Conservation (phyloP, 2,329 filamentous ascomycete genomes). For the Annulohypoxylon truncatum region DNA sequence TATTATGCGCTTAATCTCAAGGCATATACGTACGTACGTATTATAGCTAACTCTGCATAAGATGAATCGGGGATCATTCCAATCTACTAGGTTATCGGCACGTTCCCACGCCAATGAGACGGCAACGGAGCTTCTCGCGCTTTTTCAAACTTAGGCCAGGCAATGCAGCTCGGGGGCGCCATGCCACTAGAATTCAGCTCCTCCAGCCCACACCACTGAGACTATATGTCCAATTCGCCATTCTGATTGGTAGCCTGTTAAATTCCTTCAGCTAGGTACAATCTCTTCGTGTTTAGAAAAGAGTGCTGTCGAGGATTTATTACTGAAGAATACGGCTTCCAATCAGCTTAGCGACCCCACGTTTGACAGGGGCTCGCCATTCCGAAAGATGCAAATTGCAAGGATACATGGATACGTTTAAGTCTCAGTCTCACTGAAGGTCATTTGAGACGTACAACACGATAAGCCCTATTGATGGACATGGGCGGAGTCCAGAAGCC, state of each 20-base stretch:
- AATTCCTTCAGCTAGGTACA: constrained; percentile 40
- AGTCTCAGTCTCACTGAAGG: constrained; percentile 7
- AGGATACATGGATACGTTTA: not conserved
- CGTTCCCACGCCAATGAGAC: constrained; percentile 17
- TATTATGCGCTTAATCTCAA: constrained; percentile 11
- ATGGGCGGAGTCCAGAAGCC: constrained; percentile 4
- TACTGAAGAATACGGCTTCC: constrained; percentile 18
- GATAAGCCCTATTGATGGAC: constrained; percentile 6
- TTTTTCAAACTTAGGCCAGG: constrained; percentile 24
- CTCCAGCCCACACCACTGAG: constrained; percentile 36
- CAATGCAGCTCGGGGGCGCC: constrained; percentile 31
- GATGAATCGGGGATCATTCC: constrained; percentile 20
- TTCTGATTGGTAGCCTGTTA: constrained; percentile 39
- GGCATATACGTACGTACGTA: constrained; percentile 7
- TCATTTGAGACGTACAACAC: constrained; percentile 15
- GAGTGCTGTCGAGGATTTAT: constrained; percentile 22
- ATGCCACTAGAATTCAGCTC: constrained; percentile 36
- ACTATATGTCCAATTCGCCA: constrained; percentile 19
- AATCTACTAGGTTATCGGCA: constrained; percentile 14
- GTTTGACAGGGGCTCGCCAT: constrained; percentile 14
- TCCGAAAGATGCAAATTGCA: not conserved
- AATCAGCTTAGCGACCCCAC: constrained; percentile 26
- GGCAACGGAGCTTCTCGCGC: constrained; percentile 15
- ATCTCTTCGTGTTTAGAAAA: constrained; percentile 26
- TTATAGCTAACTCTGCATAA: constrained; percentile 19